phyloP scores from a whole-genome alignment of 495 filamentous ascomycete species.

The Podospora pseudopauciseta region DNA sequence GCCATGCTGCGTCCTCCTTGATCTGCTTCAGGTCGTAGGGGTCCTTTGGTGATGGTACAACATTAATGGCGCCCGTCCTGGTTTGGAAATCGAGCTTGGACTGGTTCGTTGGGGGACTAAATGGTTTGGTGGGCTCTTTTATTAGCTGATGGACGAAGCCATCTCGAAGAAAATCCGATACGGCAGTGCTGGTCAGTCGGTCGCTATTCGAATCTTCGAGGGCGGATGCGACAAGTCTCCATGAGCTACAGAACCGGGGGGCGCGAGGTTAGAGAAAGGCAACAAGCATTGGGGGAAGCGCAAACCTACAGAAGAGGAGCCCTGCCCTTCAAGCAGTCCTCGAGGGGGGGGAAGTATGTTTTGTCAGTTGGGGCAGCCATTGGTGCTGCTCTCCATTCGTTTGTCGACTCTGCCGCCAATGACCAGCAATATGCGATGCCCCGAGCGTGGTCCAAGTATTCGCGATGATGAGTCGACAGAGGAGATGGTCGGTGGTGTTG shows the following conservation, averaged over 20 bases:
- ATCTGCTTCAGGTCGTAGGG: constrained; percentile 74
- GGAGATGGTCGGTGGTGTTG: background rate
- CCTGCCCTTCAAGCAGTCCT: constrained; percentile 46
- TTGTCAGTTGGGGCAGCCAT: constrained; percentile 60
- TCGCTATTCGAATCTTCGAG: constrained; percentile 53
- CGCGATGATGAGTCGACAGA: background rate
- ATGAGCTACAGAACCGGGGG: constrained; percentile 54
- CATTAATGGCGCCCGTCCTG: constrained; percentile 87
- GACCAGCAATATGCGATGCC: constrained; percentile 14
- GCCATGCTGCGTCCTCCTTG: constrained; percentile 80
- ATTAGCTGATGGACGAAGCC: constrained; percentile 62
- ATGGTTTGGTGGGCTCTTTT: constrained; percentile 59
- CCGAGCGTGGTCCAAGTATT: constrained; percentile 4
- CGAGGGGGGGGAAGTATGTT: constrained; percentile 48
- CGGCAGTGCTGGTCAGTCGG: constrained; percentile 44
- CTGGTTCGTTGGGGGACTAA: constrained; percentile 53
- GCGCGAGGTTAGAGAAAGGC: constrained; percentile 38
- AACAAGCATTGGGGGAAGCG: constrained; percentile 24
- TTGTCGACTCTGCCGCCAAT: constrained; percentile 11
- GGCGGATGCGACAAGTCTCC: constrained; percentile 67
- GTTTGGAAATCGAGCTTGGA: constrained; percentile 74
- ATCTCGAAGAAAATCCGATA: constrained; percentile 64
- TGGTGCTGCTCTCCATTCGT: constrained; percentile 47
- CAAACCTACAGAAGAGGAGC: constrained; percentile 40
- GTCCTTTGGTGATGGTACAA: constrained; percentile 63